phyloP scores from a whole-genome alignment of 2,329 filamentous ascomycete species.

The Dendryphion nanum region DNA sequence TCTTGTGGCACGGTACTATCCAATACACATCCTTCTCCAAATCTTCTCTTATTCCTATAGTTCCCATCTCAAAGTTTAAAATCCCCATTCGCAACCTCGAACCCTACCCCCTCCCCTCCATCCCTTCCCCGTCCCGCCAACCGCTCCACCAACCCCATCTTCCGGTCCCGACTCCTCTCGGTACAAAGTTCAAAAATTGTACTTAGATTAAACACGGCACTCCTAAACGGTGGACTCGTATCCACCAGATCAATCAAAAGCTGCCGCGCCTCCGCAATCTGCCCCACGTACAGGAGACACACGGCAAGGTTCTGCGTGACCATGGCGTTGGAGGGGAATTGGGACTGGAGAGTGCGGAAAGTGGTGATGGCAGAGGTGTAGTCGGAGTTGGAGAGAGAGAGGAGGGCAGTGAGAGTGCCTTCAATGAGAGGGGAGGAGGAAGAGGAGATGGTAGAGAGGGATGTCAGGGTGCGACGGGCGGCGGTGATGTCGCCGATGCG shows the following conservation, averaged over 20 bases:
- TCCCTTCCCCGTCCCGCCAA: slow-evolving; percentile 61
- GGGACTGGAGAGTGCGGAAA: slow-evolving; percentile 58
- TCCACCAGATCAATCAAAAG: slow-evolving; percentile 67
- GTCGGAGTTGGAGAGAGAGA: slow-evolving; percentile 75
- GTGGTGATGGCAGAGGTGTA: slow-evolving; percentile 62
- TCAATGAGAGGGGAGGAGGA: slow-evolving; percentile 29
- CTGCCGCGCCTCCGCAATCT: slow-evolving; percentile 61
- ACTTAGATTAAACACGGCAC: slow-evolving; percentile 78
- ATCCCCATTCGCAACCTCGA: slow-evolving; percentile 70
- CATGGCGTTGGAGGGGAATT: slow-evolving; percentile 61
- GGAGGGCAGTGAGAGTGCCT: slow-evolving; percentile 62
- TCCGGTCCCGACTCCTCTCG: slow-evolving; percentile 69
- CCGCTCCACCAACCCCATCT: slow-evolving; percentile 68
- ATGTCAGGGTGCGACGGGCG: slow-evolving; percentile 57
- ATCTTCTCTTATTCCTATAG: too few species aligned
- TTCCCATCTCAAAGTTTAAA: slow-evolving; percentile 79
- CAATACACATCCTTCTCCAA: too few species aligned
- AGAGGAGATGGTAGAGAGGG: slow-evolving; percentile 11
- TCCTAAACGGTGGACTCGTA: slow-evolving; percentile 41
- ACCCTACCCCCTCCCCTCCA: slow-evolving; percentile 53
- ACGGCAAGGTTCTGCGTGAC: slow-evolving; percentile 80
- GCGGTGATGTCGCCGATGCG: slow-evolving; percentile 73
- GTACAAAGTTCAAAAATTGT: slow-evolving; percentile 92
- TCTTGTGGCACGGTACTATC: too few species aligned
- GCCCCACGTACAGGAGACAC: slow-evolving; percentile 77